Evolutionary conservation across 371 early-diverging fungal species (phyloP).

Genomic region (Neoconidiobolus thromboides): DNA sequence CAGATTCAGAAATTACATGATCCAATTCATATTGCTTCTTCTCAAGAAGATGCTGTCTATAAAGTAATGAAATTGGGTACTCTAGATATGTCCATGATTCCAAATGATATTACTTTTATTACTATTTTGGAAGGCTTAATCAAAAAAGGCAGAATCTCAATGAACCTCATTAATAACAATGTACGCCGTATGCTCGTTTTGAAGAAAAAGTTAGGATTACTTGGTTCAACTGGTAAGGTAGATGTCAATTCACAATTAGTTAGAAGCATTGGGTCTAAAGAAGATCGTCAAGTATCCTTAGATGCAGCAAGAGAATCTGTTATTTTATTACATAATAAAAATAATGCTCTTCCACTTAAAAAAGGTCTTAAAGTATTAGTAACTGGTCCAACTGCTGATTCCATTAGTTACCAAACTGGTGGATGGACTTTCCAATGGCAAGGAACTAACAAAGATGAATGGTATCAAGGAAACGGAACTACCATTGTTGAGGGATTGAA

Average conservation of each 20-base stretch:
- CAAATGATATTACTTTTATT: conserved; percentile 24
- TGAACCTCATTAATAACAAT: conserved; percentile 24
- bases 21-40: conserved; percentile 22
- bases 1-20: conserved; percentile 32
- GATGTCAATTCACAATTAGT: conserved; percentile 11
- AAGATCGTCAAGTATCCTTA: conserved; percentile 22
- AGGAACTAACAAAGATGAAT: conserved; percentile 21
- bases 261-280: conserved; percentile 15
- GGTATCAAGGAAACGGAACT: conserved; percentile 23
- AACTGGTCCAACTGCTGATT: conserved; percentile 25
- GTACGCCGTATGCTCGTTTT: conserved; percentile 16
- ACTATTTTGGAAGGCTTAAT: conserved; percentile 19
- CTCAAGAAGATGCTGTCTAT: conserved; percentile 21
- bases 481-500: conserved; percentile 23
- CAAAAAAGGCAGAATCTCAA: conserved; percentile 13
- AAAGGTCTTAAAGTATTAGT: conserved; percentile 16
- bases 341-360: conserved; percentile 22
- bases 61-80: conserved; percentile 27
- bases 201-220: conserved; percentile 31
- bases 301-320: conserved; percentile 31
- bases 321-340: conserved; percentile 30
- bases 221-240: conserved; percentile 20
- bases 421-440: conserved; percentile 40
- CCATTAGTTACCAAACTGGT: conserved; percentile 23
- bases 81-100: conserved; percentile 47